Base-by-base conservation (phyloP, 2,329 filamentous ascomycete genomes). In the Stenocarpella maydis region DNA sequence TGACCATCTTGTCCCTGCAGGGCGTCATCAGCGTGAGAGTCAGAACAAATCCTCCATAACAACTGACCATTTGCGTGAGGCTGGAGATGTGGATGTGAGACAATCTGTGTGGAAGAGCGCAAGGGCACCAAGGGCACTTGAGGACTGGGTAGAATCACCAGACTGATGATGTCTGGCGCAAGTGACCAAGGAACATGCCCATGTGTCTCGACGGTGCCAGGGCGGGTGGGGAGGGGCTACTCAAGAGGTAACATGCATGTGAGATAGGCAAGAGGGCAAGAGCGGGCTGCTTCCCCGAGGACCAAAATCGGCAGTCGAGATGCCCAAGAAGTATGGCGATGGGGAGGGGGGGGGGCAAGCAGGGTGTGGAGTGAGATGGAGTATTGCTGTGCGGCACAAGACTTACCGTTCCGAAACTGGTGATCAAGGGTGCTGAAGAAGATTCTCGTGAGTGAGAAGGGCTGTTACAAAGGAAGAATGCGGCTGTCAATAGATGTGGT, bases 1-100 rank as follows among this genome's bases (percentile, higher is more conserved):
- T 90, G 67, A 85, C 80, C 86, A 88, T 88, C 1, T 21, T 78
- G 72, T 49, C 41, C 71, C 45, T 63, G 24, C 9, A 26, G 31
- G 26, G 37, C 15, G 9, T 15, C 12, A 17, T 69, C 54, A 65
- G 67, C 60, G 65, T 26, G 28, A n/a, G 17, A 43, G 37, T 7
- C 2, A 9, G 2, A 41, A 47, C 47, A 21, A 41, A 14, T n/a
- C 37, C 17, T 37, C 6, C 15, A 8, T 6, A n/a, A n/a, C n/a
- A 26, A 31, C 26, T 17, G 45, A 37, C 6, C 21, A 19, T 1
- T 45, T 43, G n/a, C 14, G 19, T 24, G 21, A 37, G 47, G 28
- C 12, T 64, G 12, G 24, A 14, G 37, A 28, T 45, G 47, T n/a
- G 15, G 2, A 15, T 41, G 49, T 21, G 41, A 7, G 15, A 21